Conservation (phyloP, 352 stramenopile species). For the Phytophthora multivora region DNA sequence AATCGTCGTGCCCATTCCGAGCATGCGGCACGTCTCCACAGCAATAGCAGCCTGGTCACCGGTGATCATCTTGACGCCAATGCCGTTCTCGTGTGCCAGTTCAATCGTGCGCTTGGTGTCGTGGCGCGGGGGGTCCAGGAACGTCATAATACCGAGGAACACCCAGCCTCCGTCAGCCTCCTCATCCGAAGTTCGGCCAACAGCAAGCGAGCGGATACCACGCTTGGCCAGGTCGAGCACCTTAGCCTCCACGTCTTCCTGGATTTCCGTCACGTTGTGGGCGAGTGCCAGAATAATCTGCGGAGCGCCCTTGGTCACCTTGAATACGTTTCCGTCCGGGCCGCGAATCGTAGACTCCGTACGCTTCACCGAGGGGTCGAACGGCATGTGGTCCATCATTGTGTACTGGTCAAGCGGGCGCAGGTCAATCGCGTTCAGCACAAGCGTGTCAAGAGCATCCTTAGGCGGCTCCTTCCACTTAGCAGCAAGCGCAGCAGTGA, state of each 20-base stretch:
- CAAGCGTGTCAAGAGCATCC: conserved; percentile 94
- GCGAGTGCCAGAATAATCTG: conserved; percentile 91
- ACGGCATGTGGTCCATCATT: conserved; percentile 82
- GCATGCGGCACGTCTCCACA: conserved; percentile 90
- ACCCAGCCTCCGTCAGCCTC: conserved; percentile 89
- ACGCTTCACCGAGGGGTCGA: conserved; percentile 89
- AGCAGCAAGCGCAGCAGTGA: conserved; percentile 91
- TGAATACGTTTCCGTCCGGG: conserved; percentile 85
- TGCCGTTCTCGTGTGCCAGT: conserved; percentile 88
- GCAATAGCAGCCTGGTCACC: conserved; percentile 95
- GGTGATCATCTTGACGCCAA: conserved; percentile 98
- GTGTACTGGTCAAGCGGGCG: conserved; percentile 85
- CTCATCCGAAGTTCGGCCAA: conserved; percentile 80
- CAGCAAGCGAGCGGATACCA: conserved; percentile 89
- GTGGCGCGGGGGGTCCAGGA: conserved; percentile 95
- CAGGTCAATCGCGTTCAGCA: conserved; percentile 87
- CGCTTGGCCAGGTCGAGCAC: conserved; percentile 90
- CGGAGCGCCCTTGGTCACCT: conserved; percentile 95
- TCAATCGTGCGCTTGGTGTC: conserved; percentile 95
- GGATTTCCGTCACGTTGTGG: conserved; percentile 77
- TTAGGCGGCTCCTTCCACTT: conserved; percentile 94
- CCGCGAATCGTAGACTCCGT: conserved; percentile 92
- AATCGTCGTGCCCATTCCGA: conserved; percentile 92
- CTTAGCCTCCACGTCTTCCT: conserved; percentile 84
- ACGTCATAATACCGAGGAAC: conserved; percentile 95